Base-by-base conservation (phyloP, 495 filamentous ascomycete genomes). In the Penicillium pulvis region DNA sequence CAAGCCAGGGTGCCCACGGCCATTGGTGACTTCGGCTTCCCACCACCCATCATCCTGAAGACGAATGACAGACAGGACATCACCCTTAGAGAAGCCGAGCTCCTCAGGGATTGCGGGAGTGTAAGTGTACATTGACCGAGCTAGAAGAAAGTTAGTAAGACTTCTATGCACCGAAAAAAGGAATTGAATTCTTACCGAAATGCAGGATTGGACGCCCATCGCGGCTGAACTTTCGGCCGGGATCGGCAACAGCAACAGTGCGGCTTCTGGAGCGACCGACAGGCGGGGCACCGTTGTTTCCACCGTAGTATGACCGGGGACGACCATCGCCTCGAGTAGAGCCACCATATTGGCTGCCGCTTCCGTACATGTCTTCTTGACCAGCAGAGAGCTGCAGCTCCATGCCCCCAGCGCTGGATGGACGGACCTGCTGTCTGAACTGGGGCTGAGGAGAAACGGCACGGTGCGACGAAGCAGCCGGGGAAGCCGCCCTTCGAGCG, bases 21-120 rank as follows among this genome's bases (percentile, higher is more conserved):
- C 85, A 0, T 90, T 90, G 51, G 91, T 90, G 53, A 96, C 84
- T 75, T 97, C 93, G 14, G 95, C 94, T 79, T 98, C 94, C 95
- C 95, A 99, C 95, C 95, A 99, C 11, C 95, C 95, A 68, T 99
- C 95, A 73, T 99, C 95, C 71, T 99, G 95, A 57, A 93, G 85
- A 60, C 91, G 81, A 35, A 96, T 75, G n/a, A 99, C 85, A 1
- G 93, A 91, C 8, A 99, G 77, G 51, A 90, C 80, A 68, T 99
- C 95, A 49, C 95, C 95, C 75, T 98, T 98, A 11, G 83, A 81
- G 66, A 99, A 99, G 17, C 89, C 88, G 33, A 99, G 79, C 72
- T 99, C 95, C 65, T 97, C 94, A 0, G 93, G 90, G 56, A 99
- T 99, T 16, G 90, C 92, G 0, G 94, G 90, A 64, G 87, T 85